Evolutionary conservation across 169 alveolate genomes (phyloP).

Genomic region (Plasmodium chabaudi): DNA sequence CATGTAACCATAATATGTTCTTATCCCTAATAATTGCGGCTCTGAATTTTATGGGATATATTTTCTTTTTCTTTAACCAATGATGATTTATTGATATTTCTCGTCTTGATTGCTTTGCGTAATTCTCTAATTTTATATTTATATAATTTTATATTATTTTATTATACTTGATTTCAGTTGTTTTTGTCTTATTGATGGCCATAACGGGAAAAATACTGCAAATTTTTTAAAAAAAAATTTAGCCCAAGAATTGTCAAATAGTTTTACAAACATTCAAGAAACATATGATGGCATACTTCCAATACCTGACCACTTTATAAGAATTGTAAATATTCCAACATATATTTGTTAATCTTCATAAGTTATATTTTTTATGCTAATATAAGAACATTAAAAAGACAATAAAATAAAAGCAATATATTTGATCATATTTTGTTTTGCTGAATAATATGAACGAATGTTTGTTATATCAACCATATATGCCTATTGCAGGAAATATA

Average conservation of each 20-base stretch:
- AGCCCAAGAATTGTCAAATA: constrained; percentile 57
- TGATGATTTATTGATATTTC: background rate
- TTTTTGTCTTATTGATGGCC: constrained; percentile 72
- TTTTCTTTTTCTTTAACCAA: background rate
- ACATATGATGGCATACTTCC: constrained; percentile 67
- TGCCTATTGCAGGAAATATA: too few species aligned
- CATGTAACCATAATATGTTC: background rate
- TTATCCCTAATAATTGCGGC: background rate
- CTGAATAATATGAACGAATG: background rate
- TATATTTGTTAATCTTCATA: background rate
- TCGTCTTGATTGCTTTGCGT: background rate
- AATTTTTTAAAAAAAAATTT: constrained; percentile 61
- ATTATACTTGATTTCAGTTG: constrained; percentile 32
- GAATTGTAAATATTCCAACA: constrained; percentile 31
- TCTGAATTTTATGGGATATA: background rate
- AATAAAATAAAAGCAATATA: background rate
- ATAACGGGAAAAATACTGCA: constrained; percentile 68
- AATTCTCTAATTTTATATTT: background rate
- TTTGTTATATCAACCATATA: too few species aligned
- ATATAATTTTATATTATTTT: constrained; percentile 1
- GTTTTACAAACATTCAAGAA: constrained; percentile 37
- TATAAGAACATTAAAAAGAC: background rate
- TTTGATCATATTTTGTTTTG: background rate
- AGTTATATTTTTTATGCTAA: background rate
- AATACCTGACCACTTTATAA: constrained; percentile 68